Evolutionary conservation across 768 basidiomycete species (phyloP).

Genomic region (Lactifluus pinguis): DNA sequence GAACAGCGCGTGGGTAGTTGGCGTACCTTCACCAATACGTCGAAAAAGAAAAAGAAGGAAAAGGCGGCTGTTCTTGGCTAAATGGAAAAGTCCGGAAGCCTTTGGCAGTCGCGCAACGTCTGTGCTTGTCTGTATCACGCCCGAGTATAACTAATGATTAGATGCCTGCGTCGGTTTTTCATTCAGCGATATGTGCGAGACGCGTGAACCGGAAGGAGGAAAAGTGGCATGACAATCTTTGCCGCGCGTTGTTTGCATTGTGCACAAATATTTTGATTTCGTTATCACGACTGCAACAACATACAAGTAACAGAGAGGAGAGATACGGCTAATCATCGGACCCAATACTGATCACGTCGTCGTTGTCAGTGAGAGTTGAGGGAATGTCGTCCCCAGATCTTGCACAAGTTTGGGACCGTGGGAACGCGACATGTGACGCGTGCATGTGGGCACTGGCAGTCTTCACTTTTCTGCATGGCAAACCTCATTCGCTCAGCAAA

Average conservation of each 20-base stretch:
- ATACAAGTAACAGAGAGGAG: not conserved
- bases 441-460: too few relatives aligned
- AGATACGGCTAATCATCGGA: conserved; percentile 3
- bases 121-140: conserved; percentile 10
- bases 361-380: not conserved
- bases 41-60: conserved; percentile 79
- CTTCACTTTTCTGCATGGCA: too few relatives aligned
- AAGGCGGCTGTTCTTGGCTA: conserved; percentile 61
- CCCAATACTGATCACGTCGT: conserved; percentile 15
- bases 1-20: conserved; percentile 81
- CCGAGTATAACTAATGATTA: conserved; percentile 11
- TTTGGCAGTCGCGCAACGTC: not conserved
- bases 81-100: not conserved
- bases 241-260: not conserved
- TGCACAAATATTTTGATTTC: not conserved
- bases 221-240: too few relatives aligned
- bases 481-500: too few relatives aligned
- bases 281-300: not conserved
- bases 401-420: too few relatives aligned
- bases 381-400: not conserved
- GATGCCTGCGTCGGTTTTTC: not conserved
- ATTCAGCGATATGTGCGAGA: not conserved
- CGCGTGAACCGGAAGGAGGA: not conserved
- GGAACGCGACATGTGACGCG: too few relatives aligned
- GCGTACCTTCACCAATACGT: conserved; percentile 57